Conservation (phyloP, 164 flowering plant genomes). For the Piper longum region DNA sequence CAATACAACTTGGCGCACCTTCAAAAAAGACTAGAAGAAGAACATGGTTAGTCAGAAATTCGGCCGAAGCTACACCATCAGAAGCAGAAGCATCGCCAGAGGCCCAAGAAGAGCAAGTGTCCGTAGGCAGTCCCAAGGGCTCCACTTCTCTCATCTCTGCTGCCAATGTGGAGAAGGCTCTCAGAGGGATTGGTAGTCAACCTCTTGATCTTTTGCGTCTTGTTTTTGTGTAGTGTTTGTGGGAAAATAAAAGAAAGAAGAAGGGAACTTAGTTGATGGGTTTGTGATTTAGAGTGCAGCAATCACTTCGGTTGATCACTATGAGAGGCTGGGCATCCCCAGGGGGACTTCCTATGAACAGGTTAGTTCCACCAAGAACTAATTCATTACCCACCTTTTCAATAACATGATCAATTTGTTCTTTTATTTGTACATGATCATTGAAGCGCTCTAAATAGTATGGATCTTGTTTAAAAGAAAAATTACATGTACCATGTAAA, state of each 20-base stretch:
- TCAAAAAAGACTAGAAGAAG: neutral
- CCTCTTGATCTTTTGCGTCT: too few relatives aligned
- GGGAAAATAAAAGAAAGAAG: too few relatives aligned
- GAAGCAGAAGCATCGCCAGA: conserved; percentile 19
- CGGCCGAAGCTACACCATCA: conserved; percentile 12
- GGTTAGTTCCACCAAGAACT: conserved; percentile 18
- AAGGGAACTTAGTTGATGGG: conserved; percentile 12
- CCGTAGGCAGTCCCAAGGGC: conserved; percentile 31
- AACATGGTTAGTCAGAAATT: neutral
- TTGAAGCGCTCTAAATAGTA: too few relatives aligned
- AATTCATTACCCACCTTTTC: neutral
- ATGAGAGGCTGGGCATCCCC: conserved; percentile 51
- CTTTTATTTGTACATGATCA: too few relatives aligned
- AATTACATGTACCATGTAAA: neutral
- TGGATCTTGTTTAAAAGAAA: too few relatives aligned
- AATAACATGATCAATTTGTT: too few relatives aligned
- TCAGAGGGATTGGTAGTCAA: conserved; percentile 62
- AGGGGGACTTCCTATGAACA: conserved; percentile 51
- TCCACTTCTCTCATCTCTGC: conserved; percentile 59
- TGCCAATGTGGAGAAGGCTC: conserved; percentile 62
- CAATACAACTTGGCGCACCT: neutral
- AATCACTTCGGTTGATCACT: conserved; percentile 68
- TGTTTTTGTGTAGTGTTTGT: neutral
- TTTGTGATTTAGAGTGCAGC: conserved; percentile 56
- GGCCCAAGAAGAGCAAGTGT: conserved; percentile 16